Percentiles rank a stretch among this genome's conserved stretches.
These are phyloP conservation scores for Boletus huronensis DNA, from an alignment of 768 basidiomycete genomes.

Conservation along the genomic window DNA sequence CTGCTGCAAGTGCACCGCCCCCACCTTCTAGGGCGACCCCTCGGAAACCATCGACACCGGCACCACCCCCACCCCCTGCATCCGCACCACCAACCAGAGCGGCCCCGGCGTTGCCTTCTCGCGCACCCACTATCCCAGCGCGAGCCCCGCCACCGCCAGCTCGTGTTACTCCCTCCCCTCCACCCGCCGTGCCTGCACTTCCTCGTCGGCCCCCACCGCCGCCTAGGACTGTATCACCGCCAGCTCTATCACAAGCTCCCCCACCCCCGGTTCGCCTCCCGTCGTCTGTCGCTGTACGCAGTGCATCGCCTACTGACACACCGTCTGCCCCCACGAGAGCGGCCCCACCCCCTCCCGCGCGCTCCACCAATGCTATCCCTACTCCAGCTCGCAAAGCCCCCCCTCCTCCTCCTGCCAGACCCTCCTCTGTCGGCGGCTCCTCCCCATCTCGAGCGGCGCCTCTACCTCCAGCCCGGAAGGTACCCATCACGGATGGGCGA, in stretches of 20 bases:
- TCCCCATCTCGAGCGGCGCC: constrained; percentile 34
- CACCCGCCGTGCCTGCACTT: constrained; percentile 17
- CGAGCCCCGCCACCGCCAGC: constrained; percentile 43
- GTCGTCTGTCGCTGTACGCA: constrained; percentile 28
- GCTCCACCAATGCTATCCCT: constrained; percentile 18
- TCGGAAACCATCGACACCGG: constrained; percentile 28
- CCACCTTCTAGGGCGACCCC: constrained; percentile 32
- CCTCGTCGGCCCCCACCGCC: constrained; percentile 35
- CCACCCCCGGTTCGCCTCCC: constrained; percentile 26
- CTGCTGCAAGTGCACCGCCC: no score
- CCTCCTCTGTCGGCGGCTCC: constrained; percentile 32
- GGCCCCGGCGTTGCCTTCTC: constrained; percentile 36
- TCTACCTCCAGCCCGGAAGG: constrained; percentile 41
- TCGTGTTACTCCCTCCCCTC: constrained; percentile 31
- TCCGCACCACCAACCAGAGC: constrained; percentile 37
- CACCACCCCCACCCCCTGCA: constrained; percentile 32
- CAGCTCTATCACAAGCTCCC: constrained; percentile 23
- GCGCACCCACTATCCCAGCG: constrained; percentile 41
- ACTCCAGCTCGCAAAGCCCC: constrained; percentile 35
- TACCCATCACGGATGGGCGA: constrained; percentile 24
- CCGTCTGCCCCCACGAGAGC: constrained; percentile 16
- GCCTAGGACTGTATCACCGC: constrained; percentile 29
- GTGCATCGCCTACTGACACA: constrained; percentile 16
- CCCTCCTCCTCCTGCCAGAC: constrained; percentile 45
- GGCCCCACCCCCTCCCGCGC: constrained; percentile 25